phyloP scores from a whole-genome alignment of 768 basidiomycete species.

The Lenzites betulinus region DNA sequence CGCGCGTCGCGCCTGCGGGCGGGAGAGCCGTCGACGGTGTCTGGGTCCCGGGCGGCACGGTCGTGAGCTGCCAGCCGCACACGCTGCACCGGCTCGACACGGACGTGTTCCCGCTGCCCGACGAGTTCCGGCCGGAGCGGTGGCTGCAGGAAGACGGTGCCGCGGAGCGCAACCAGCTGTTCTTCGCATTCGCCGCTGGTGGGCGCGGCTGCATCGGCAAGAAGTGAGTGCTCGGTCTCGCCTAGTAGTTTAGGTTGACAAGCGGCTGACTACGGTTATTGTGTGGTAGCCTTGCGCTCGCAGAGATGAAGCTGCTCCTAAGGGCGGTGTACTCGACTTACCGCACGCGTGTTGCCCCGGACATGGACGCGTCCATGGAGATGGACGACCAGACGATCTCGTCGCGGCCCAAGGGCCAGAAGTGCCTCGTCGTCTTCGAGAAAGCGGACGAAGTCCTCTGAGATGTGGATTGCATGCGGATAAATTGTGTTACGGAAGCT shows the following conservation, averaged over 20 bases:
- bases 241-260: too few species aligned
- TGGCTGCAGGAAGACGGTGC: conserved; percentile 81
- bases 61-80: conserved; percentile 94
- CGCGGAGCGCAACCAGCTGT: conserved; percentile 92
- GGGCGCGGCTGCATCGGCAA: conserved; percentile 29
- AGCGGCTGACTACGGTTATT: background rate
- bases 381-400: conserved; percentile 24
- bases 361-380: conserved; percentile 26
- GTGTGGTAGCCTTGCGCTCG: conserved; percentile 20
- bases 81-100: conserved; percentile 79
- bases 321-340: conserved; percentile 23
- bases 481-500: background rate
- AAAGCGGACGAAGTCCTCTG: background rate
- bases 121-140: conserved; percentile 81
- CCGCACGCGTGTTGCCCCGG: conserved; percentile 19
- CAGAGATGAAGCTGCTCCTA: conserved; percentile 28
- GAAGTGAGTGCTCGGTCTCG: conserved; percentile 14
- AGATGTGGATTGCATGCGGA: background rate
- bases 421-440: conserved; percentile 26
- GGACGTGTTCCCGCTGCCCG: conserved; percentile 83
- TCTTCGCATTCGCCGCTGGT: conserved; percentile 56
- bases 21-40: conserved; percentile 90
- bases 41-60: conserved; percentile 85
- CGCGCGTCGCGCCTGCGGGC: conserved; percentile 81
- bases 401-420: conserved; percentile 25